Evolutionary conservation across 345 rosid species (phyloP), one percentile per base, ranked within the genome.

Genomic region (Eutrema japonicum): DNA sequence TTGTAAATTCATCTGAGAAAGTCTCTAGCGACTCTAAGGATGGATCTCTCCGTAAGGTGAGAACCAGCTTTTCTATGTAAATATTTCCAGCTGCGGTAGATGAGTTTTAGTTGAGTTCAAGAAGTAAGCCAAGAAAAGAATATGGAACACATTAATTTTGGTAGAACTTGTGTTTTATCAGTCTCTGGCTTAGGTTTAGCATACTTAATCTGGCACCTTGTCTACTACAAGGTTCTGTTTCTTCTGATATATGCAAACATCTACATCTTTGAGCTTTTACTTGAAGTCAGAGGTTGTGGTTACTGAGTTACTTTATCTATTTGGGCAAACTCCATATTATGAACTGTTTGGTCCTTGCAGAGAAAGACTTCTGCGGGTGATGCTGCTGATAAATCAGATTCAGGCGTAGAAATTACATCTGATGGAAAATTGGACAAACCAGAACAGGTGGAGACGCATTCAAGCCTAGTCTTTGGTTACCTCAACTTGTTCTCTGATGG

Each of bases 401-500:
- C 65, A 60, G 82, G 72, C 72, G 61, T 81, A 14, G 67, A 63
- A 11, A 74, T 59, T 61, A 82, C 70, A 68, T 38, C 71, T n/a
- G 54, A 72, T 36, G 65, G 69, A 51, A 55, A 77, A 66, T 60
- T 57, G 36, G 65, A 78, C 7, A 67, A 82, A 63, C 43, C 82
- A 53, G 90, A 86, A 61, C 66, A 68, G 41, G 74, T 68, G 68
- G 84, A 66, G 36, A 70, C 82, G 66, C 72, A 83, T 35, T 87
- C 97, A 36, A 95, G 83, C 83, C 84, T 88, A 55, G 96, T 95
- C 71, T 95, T 92, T 72, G 99, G 99, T 70, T 95, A 90, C 87
- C 96, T 95, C 69, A 95, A 95, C 84, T 87, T 95, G 63, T 87
- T 95, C 83, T 95, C 99, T 76, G 99, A 95, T 83, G 98, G 97